Evolutionary conservation across 1,284 basidiomycete genomes (phyloP), one percentile per base, ranked within the genome.

Genomic region (Puccinia horiana): DNA sequence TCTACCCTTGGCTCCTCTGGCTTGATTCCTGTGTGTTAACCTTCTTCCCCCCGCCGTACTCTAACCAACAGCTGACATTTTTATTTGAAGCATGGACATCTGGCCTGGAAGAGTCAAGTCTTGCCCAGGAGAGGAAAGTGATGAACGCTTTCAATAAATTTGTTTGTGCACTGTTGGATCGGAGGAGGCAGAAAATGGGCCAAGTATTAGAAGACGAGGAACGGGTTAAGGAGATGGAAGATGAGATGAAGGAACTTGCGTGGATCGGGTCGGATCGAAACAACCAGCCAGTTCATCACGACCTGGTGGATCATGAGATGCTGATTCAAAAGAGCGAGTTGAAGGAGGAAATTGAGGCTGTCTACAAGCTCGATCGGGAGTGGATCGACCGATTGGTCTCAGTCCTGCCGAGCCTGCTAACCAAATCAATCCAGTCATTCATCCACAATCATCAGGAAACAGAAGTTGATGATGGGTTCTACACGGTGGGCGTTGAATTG

Each of bases 31-130:
- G 73, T 75, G 18, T 52, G 73, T 42, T 32, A 12, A n/a, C 23
- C 5, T 56, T 56, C 35, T 32, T n/a, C 20, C 23, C 63, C 20
- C 63, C 8, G 32, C 35, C 42, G 4, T 69, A 11, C 47, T 32
- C 6, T 49, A 5, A 49, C 3, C 14, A 49, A 29, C 47, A 49
- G 29, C 35, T 56, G 40, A n/a, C n/a, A 42, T 56, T 56, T 32
- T 40, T 16, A 42, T 54, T 37, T 54, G 26, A 52, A 74, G 72
- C 72, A 35, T 74, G 72, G 72, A 54, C 72, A 18, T 29, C 54
- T 40, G 47, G 37, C 47, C 26, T 74, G 26, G 72, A 74, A 52
- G 72, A 54, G 35, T 74, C 72, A 26, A 54, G 47, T 74, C 23
- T 74, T 8, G n/a, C 23, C 20, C 52, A 54, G 32, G 54, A 74